phyloP scores from a whole-genome alignment of 805 yeast species.

The Wickerhamomyces queroliae region DNA sequence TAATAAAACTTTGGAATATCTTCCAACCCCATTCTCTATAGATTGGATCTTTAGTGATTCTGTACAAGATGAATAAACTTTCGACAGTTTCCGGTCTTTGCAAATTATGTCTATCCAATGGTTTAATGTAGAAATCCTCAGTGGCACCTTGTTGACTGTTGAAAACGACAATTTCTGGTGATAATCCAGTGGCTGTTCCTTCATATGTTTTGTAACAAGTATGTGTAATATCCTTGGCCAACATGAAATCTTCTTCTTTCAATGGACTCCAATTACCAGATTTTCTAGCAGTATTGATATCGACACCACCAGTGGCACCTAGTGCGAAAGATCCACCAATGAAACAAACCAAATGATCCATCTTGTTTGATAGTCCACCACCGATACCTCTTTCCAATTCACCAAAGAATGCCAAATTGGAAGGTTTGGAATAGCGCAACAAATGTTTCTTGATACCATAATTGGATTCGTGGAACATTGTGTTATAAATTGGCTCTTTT shows the following conservation, averaged over 20 bases:
- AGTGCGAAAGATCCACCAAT: slow-evolving; percentile 84
- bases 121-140: slow-evolving; percentile 63
- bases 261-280: slow-evolving; percentile 50
- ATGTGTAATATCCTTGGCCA: slow-evolving; percentile 70
- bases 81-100: slow-evolving; percentile 96
- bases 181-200: slow-evolving; percentile 63
- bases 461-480: slow-evolving; percentile 73
- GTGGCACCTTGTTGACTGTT: slow-evolving; percentile 42
- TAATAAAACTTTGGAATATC: slow-evolving; percentile 65
- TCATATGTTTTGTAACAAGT: slow-evolving; percentile 86
- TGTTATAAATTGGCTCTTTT: slow-evolving; percentile 52
- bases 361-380: slow-evolving; percentile 57
- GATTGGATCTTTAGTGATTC: slow-evolving; percentile 72
- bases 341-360: slow-evolving; percentile 93
- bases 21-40: slow-evolving; percentile 90
- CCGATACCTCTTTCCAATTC: slow-evolving; percentile 69
- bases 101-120: slow-evolving; percentile 71
- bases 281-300: slow-evolving; percentile 48
- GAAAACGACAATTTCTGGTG: slow-evolving; percentile 88
- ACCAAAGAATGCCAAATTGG: slow-evolving; percentile 62
- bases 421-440: slow-evolving; percentile 55
- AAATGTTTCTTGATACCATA: slow-evolving; percentile 71
- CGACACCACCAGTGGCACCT: slow-evolving; percentile 79
- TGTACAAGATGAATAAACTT: slow-evolving; percentile 72
- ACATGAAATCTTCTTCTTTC: slow-evolving; percentile 55